phyloP scores from a whole-genome alignment of 1,284 basidiomycete species.

The Vanrija sp. region DNA sequence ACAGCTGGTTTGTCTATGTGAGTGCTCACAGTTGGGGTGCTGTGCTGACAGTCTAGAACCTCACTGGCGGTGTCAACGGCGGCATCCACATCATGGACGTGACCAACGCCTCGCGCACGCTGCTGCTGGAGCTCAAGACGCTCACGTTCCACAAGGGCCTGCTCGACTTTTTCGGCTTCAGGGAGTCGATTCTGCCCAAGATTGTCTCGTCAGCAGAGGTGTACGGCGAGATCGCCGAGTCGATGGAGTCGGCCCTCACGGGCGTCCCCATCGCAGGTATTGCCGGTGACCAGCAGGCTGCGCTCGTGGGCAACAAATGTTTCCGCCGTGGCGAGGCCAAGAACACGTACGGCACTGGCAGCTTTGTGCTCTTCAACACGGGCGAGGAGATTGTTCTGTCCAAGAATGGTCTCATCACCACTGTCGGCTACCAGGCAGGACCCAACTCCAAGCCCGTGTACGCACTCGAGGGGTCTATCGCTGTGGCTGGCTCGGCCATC shows the following conservation, averaged over 20 bases:
- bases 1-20: constrained; percentile 64
- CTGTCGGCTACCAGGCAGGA: constrained; percentile 88
- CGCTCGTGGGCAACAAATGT: constrained; percentile 94
- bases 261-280: constrained; percentile 85
- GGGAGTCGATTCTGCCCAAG: constrained; percentile 72
- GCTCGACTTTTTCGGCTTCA: constrained; percentile 82
- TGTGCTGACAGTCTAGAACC: constrained; percentile 57
- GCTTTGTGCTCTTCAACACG: constrained; percentile 87
- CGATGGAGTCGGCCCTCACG: constrained; percentile 59
- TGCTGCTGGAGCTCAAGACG: constrained; percentile 79
- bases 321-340: constrained; percentile 78
- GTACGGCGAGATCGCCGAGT: constrained; percentile 67
- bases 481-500: constrained; percentile 90
- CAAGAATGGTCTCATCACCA: constrained; percentile 80
- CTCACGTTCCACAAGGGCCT: constrained; percentile 79
- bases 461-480: constrained; percentile 91
- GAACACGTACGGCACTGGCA: constrained; percentile 93
- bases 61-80: constrained; percentile 66
- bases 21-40: no score
- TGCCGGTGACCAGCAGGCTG: constrained; percentile 96
- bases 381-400: constrained; percentile 84
- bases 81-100: constrained; percentile 85
- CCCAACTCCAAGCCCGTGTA: constrained; percentile 74
- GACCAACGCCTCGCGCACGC: constrained; percentile 92
- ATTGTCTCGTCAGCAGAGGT: constrained; percentile 89